Percentiles rank a stretch among this genome's conserved stretches.
phyloP scores from a whole-genome alignment of 495 filamentous ascomycete species.

The Pseudoneurospora amorphoporcata region DNA sequence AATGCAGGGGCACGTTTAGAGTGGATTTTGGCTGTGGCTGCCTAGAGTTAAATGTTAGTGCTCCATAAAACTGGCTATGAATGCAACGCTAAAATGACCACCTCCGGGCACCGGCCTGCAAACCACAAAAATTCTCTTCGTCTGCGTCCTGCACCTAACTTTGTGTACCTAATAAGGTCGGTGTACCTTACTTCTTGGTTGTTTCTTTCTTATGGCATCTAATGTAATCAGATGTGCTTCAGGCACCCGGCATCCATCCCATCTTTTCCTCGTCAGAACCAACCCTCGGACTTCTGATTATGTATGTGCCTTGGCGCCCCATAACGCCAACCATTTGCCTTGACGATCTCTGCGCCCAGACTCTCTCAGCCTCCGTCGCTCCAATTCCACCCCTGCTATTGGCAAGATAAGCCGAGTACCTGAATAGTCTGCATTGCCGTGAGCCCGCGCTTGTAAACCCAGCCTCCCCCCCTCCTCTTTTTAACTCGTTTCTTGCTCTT shows the following conservation, averaged over 20 bases:
- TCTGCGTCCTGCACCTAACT: not conserved
- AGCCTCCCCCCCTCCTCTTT: not conserved
- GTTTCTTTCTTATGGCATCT: not conserved
- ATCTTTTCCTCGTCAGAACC: not conserved
- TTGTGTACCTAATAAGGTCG: not conserved
- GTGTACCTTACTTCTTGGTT: too few relatives aligned
- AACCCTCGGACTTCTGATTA: not conserved
- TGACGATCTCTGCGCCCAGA: not conserved
- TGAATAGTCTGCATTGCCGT: not conserved
- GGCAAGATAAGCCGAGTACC: not conserved
- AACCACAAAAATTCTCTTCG: too few relatives aligned
- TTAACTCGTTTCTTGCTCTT: not conserved
- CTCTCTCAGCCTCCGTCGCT: not conserved
- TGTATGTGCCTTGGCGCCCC: not conserved
- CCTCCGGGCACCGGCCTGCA: too few relatives aligned
- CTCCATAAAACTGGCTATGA: not conserved
- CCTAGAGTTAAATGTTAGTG: not conserved
- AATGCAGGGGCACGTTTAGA: not conserved
- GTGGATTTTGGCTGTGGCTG: not conserved
- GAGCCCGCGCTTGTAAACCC: not conserved
- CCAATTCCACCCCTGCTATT: not conserved
- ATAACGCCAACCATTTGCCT: not conserved
- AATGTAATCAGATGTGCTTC: not conserved
- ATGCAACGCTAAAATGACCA: not conserved
- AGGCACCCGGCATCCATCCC: not conserved